These are phyloP conservation scores for Ceratobasidium sp. DNA, from an alignment of 1,284 basidiomycete genomes.

Conservation along the genomic window DNA sequence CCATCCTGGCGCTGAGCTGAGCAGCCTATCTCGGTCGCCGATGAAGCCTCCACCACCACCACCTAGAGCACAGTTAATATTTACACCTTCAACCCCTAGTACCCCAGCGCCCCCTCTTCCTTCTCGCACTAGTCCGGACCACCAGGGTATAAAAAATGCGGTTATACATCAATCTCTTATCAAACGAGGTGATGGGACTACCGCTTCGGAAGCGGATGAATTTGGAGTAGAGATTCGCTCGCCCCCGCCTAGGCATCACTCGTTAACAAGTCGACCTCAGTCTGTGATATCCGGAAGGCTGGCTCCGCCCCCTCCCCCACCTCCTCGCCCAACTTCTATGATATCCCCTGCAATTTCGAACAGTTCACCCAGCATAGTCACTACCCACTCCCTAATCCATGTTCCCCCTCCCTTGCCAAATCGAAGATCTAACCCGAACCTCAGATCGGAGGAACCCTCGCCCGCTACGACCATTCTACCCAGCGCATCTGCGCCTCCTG, in stretches of 20 bases:
- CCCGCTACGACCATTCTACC: background rate
- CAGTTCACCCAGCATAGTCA: conserved; percentile 11
- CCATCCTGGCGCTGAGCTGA: background rate
- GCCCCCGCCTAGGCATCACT: conserved; percentile 32
- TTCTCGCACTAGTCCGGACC: conserved; percentile 35
- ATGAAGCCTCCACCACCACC: conserved; percentile 12
- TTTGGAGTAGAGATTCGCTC: conserved; percentile 31
- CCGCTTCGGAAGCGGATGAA: conserved; percentile 17
- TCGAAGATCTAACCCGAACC: conserved; percentile 35
- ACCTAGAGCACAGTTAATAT: conserved; percentile 10
- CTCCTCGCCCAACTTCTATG: conserved; percentile 23
- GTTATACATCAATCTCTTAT: conserved; percentile 28
- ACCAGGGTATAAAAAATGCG: background rate
- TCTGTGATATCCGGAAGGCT: conserved; percentile 14
- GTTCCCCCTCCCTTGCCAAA: conserved; percentile 37
- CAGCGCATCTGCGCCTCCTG: conserved; percentile 27
- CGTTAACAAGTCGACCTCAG: conserved; percentile 25
- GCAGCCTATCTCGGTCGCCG: conserved; percentile 23
- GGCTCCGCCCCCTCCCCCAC: conserved; percentile 18
- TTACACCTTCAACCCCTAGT: conserved; percentile 27
- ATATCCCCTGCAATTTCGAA: conserved; percentile 11
- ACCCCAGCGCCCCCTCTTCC: conserved; percentile 32
- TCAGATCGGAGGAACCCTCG: conserved; percentile 13
- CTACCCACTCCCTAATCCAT: conserved; percentile 4
- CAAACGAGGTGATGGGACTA: background rate